A percentile compares a stretch with the other conserved stretches of the same genome.
Evolutionary conservation across 192 early-diverging fungal genomes (phyloP).

Genomic region (Gamsiella multidivaricata): DNA sequence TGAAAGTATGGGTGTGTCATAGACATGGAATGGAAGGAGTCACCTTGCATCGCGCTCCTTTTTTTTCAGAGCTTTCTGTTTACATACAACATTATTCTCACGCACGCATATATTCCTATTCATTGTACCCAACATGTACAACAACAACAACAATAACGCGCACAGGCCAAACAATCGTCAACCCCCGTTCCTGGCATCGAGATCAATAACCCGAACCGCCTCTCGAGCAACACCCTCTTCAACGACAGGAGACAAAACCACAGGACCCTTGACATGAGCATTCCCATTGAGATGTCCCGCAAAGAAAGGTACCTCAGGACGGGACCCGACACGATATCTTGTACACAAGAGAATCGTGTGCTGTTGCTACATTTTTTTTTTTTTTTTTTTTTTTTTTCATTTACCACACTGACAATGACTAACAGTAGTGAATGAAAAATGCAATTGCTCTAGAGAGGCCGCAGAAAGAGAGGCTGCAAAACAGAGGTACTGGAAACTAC

Average conservation of each 20-base stretch:
- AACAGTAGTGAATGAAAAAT: neutral
- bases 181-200: conserved; percentile 10
- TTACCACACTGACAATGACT: neutral
- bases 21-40: too few species aligned
- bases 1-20: too few species aligned
- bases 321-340: too few species aligned
- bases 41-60: too few species aligned
- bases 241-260: conserved; percentile 1
- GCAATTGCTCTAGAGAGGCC: conserved; percentile 38
- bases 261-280: conserved; percentile 8
- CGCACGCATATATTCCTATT: too few species aligned
- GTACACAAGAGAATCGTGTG: too few species aligned
- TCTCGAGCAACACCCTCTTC: neutral
- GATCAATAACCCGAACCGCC: conserved; percentile 16
- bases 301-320: conserved; percentile 21
- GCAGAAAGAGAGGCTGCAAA: conserved; percentile 55
- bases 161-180: neutral
- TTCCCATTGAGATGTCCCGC: conserved; percentile 26
- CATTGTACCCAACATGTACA: too few species aligned
- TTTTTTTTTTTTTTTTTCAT: neutral
- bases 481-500: conserved; percentile 57
- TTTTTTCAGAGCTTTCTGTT: too few species aligned
- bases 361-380: neutral
- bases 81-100: too few species aligned
- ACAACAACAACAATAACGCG: too few species aligned